Percentiles rank a stretch among this genome's conserved stretches.
Conservation (phyloP, 2,329 filamentous ascomycete genomes). For the Thielaviopsis musarum region DNA sequence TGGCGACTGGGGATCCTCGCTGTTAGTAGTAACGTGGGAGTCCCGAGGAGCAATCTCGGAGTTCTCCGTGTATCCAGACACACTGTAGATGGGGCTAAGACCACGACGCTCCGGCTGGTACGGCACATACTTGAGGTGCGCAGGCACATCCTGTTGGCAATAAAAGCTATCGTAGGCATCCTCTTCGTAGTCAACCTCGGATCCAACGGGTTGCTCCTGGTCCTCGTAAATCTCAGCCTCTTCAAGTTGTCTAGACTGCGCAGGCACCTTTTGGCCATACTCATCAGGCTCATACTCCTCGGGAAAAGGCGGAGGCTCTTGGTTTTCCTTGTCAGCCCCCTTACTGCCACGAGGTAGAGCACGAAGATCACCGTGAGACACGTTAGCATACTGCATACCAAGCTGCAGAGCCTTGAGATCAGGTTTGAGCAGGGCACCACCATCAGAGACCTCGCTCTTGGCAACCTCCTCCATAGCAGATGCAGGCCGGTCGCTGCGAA, state of each 20-base stretch:
- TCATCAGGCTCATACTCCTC: conserved; percentile 33
- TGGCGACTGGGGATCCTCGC: conserved; percentile 42
- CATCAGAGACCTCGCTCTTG: conserved; percentile 46
- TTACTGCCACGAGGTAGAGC: conserved; percentile 31
- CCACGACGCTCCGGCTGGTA: conserved; percentile 53
- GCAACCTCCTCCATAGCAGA: conserved; percentile 48
- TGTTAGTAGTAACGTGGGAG: conserved; percentile 32
- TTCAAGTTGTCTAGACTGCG: conserved; percentile 14
- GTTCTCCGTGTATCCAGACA: conserved; percentile 65
- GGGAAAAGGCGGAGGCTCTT: conserved; percentile 18
- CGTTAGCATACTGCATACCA: conserved; percentile 49
- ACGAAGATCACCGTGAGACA: conserved; percentile 42
- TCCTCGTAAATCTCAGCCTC: conserved; percentile 27
- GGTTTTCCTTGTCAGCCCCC: conserved; percentile 14
- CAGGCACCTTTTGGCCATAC: conserved; percentile 25
- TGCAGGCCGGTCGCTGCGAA: conserved; percentile 57
- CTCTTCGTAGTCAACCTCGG: conserved; percentile 7
- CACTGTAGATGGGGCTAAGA: conserved; percentile 80
- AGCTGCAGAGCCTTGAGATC: conserved; percentile 19
- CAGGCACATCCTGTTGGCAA: conserved; percentile 44
- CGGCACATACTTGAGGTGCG: conserved; percentile 47
- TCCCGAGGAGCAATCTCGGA: conserved; percentile 33
- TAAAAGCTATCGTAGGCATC: conserved; percentile 27
- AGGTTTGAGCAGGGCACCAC: conserved; percentile 22
- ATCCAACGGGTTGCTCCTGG: conserved; percentile 18